Evolutionary conservation across 2,329 filamentous ascomycete genomes (phyloP), one percentile per base, ranked within the genome.

Genomic region (Monilinia fructicola): DNA sequence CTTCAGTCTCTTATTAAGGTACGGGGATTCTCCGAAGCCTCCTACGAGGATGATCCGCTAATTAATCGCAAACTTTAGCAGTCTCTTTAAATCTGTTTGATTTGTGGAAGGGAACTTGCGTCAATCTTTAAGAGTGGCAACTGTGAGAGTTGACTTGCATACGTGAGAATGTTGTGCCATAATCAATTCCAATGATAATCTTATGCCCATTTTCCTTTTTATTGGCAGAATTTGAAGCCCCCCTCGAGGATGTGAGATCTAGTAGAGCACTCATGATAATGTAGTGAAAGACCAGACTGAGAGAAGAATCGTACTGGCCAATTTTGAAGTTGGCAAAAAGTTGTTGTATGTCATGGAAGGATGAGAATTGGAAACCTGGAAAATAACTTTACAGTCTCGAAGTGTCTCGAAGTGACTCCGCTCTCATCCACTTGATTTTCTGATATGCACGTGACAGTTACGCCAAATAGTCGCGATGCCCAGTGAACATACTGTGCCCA

Each of bases 161-260:
- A 70, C 72, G 72, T 46, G 71, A 71, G 11, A 69, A 73, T 1
- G 72, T 74, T 26, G 72, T 74, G 1, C 72, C 72, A 44, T 72
- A 73, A 63, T 74, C 72, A 66, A 73, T 71, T 60, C 71, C 72
- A 16, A 74, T 53, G 12, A 74, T 71, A 23, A 74, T 67, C 40
- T 72, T 73, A 31, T 73, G 71, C 12, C 35, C 26, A 50, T 16
- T 21, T 14, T 10, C 35, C 5, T 50, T 53, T 12, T 31, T 11
- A 42, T 21, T 7, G 16, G 50, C 26, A 35, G 42, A 38, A n/a
- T 18, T 21, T 10, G 2, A 12, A 46, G 38, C 16, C 9, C 21
- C 14, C 23, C n/a, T n/a, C 7, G 23, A 10, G 42, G 21, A 48
- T 18, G 18, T 48, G 18, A 4, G 44, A 16, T 48, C 10, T 11